Evolutionary conservation across 306 rosid species (phyloP), one percentile per base, ranked within the genome.

Genomic region (Rubus idaeus): DNA sequence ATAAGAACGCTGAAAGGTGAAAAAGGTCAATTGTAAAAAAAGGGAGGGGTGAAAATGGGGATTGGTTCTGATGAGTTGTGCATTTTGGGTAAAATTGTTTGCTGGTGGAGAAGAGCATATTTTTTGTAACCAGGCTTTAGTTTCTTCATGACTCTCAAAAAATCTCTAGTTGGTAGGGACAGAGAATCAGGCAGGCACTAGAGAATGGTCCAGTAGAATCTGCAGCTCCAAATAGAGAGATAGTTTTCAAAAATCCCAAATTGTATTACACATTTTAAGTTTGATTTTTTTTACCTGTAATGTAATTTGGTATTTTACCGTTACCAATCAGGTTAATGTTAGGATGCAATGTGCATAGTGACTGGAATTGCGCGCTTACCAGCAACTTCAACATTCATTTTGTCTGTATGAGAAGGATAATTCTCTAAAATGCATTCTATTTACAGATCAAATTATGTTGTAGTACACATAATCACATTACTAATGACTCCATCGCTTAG

Each of bases 1-100:
- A 77, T 63, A 55, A 45, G 70, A 68, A 37, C 44, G 46, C n/a
- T 1, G 5, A 79, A 37, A 78, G 83, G 78, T 88, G 12, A 81
- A 4, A 30, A 35, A 37, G 21, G 26, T 64, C 40, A 71, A 30
- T 40, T 30, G 71, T 50, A 0, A 76, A 77, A 66, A 8, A 16
- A 13, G 42, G 42, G 5, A n/a, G 18, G 45, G 21, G 69, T 63
- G 69, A 35, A 51, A 68, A 21, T 10, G 14, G 18, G 14, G 50
- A 20, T 68, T 6, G 53, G 21, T 5, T 56, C 26, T 13, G 41
- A 26, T 65, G 73, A 30, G 73, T n/a, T 7, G 1, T 30, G 53
- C 53, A 69, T 20, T n/a, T 20, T 67, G 37, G 40, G 21, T 69
- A 17, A 44, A 9, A 9, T 16, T 70, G 61, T 8, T 57, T 5